Evolutionary conservation across 345 rosid species (phyloP), one percentile per base, ranked within the genome.

Genomic region (Citrus unshiu): DNA sequence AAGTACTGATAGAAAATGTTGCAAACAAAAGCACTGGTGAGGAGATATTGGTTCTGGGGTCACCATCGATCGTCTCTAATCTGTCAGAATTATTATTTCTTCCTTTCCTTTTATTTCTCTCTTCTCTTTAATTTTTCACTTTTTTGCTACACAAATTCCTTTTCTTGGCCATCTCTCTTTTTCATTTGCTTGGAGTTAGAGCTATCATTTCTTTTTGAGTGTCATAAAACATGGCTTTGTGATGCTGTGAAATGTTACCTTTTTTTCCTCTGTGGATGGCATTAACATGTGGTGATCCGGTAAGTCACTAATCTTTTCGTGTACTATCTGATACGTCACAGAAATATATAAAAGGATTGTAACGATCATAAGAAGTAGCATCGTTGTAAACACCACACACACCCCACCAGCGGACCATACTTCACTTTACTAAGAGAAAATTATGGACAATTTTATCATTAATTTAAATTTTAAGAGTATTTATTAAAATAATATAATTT

Each of bases 71-170:
- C 37, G 58, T 40, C 24, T 60, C 54, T 27, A 19, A 64, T 63
- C 61, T 40, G 67, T 4, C 30, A 32, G 54, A 78, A 61, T 61
- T 61, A 25, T 78, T 78, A 70, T 78, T 74, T 58, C 35, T 49
- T 13, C 43, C n/a, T 25, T 34, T 32, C 34, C 24, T 59, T 24
- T 59, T n/a, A 1, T 73, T 35, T 12, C 58, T 19, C 16, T 37
- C 8, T 39, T n/a, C 13, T 21, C 30, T 46, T 72, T 34, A 46
- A 12, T 3, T 46, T 46, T 46, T 46, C 51, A 46, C 51, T 13
- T 32, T 43, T 62, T 61, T 21, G 0, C 27, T 63, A 6, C 12
- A 34, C 43, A 65, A 34, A 34, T 3, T 19, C 49, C 30, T 64
- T 49, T 49, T 24, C 35, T 7, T 43, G 70, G 61, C 32, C 70